phyloP scores from a whole-genome alignment of 306 rosid genomes.

The Senna siamea region DNA sequence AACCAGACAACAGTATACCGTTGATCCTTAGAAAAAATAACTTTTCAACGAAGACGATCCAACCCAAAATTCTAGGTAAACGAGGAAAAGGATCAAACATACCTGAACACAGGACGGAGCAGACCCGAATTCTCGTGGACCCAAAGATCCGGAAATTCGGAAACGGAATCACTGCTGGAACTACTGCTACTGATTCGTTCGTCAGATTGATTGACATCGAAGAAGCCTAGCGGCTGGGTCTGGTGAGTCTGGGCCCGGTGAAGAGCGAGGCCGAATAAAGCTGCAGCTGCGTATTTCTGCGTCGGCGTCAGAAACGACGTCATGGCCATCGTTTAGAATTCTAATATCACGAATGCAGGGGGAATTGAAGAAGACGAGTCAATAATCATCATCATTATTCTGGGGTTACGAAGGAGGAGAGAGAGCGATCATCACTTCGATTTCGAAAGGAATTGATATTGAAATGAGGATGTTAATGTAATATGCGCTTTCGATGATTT shows the following conservation, averaged over 20 bases:
- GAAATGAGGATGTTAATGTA: neutral
- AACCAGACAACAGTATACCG: neutral
- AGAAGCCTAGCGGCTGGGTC: slow-evolving; percentile 48
- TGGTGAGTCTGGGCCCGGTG: slow-evolving; percentile 76
- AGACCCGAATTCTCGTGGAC: slow-evolving; percentile 61
- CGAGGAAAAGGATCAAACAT: neutral
- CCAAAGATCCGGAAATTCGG: slow-evolving; percentile 81
- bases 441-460: slow-evolving; percentile 9
- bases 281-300: slow-evolving; percentile 79
- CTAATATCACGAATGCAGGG: neutral
- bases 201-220: slow-evolving; percentile 14
- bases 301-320: slow-evolving; percentile 66
- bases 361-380: neutral
- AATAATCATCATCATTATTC: neutral
- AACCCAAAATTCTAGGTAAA: neutral
- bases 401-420: neutral
- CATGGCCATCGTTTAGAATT: slow-evolving; percentile 34
- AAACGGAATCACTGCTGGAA: slow-evolving; percentile 63
- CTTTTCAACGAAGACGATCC: neutral
- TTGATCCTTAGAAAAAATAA: slow-evolving; percentile 1
- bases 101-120: slow-evolving; percentile 78
- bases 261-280: slow-evolving; percentile 69
- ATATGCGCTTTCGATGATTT: neutral
- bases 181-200: slow-evolving; percentile 53
- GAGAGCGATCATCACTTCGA: slow-evolving; percentile 2